A percentile compares a stretch with the other conserved stretches of the same genome.
Evolutionary conservation across 768 basidiomycete genomes (phyloP).

Genomic region (Trametes punicea): DNA sequence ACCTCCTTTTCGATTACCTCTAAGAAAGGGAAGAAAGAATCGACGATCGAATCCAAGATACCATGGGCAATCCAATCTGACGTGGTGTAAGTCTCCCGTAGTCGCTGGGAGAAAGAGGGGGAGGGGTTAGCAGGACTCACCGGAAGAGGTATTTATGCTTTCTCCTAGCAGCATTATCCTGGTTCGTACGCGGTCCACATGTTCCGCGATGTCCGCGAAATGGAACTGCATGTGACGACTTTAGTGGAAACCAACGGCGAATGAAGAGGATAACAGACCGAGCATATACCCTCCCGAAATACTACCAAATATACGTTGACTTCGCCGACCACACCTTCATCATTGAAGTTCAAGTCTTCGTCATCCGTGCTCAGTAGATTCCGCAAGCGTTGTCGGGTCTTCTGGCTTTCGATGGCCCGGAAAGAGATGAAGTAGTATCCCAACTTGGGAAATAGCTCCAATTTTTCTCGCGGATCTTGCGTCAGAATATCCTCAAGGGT

Average conservation of each 20-base stretch:
- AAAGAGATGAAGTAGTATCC: conserved; percentile 94
- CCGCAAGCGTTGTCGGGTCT: conserved; percentile 39
- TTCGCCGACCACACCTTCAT: conserved; percentile 57
- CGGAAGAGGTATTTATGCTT: conserved; percentile 66
- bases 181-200: conserved; percentile 71
- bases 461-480: conserved; percentile 88
- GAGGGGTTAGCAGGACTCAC: conserved; percentile 45
- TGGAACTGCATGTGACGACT: conserved; percentile 60
- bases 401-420: conserved; percentile 67
- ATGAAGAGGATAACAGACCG: conserved; percentile 48
- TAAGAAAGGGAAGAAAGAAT: conserved; percentile 86
- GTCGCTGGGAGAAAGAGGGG: background rate
- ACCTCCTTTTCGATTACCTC: conserved; percentile 81
- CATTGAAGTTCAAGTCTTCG: conserved; percentile 24
- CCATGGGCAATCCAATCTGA: conserved; percentile 94
- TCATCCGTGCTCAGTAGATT: conserved; percentile 17
- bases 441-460: conserved; percentile 81
- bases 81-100: background rate
- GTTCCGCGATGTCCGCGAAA: conserved; percentile 84
- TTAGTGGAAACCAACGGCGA: background rate
- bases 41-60: conserved; percentile 89
- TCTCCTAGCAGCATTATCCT: conserved; percentile 64
- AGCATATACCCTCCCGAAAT: conserved; percentile 83
- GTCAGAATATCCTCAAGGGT: conserved; percentile 93
- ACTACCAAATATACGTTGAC: conserved; percentile 88